Conservation (phyloP, 2,329 filamentous ascomycete genomes). For the Penicillium sp. region DNA sequence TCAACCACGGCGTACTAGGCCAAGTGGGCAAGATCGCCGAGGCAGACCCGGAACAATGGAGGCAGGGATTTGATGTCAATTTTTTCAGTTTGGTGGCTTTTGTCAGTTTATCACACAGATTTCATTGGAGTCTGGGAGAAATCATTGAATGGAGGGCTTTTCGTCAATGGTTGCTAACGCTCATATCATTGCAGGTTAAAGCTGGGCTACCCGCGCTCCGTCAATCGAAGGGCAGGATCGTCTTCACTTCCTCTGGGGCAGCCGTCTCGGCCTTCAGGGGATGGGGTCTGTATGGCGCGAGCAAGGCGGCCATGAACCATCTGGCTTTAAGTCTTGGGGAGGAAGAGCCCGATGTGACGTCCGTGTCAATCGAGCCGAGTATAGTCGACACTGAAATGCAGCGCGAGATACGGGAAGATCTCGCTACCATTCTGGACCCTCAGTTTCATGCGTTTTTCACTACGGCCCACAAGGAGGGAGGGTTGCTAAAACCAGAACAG, state of each 20-base stretch:
- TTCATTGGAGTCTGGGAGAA: no score
- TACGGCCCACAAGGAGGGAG: slow-evolving; percentile 66
- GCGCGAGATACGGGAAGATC: slow-evolving; percentile 68
- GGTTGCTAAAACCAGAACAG: slow-evolving; percentile 75
- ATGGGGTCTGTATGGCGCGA: slow-evolving; percentile 39
- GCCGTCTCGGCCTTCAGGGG: slow-evolving; percentile 31
- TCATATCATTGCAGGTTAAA: slow-evolving; percentile 21
- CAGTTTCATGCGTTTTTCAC: slow-evolving; percentile 65
- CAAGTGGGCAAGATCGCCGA: slow-evolving; percentile 71
- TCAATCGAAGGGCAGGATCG: slow-evolving; percentile 34
- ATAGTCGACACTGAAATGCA: slow-evolving; percentile 40
- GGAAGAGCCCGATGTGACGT: slow-evolving; percentile 29
- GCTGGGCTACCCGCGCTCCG: slow-evolving; percentile 35
- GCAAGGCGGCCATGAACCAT: slow-evolving; percentile 40
- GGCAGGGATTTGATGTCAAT: slow-evolving; percentile 74
- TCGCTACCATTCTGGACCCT: slow-evolving; percentile 60
- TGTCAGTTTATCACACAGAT: slow-evolving; percentile 51
- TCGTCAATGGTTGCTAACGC: not conserved
- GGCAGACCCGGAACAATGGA: slow-evolving; percentile 70
- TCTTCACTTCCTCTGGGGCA: slow-evolving; percentile 40
- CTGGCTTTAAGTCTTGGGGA: slow-evolving; percentile 28
- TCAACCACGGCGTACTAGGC: slow-evolving; percentile 84
- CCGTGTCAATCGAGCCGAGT: slow-evolving; percentile 33
- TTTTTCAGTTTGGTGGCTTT: slow-evolving; percentile 80
- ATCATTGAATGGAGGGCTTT: no score